Conservation (phyloP, 225 moss, liverwort and hornwort species). For the Thuidium tamariscinum region DNA sequence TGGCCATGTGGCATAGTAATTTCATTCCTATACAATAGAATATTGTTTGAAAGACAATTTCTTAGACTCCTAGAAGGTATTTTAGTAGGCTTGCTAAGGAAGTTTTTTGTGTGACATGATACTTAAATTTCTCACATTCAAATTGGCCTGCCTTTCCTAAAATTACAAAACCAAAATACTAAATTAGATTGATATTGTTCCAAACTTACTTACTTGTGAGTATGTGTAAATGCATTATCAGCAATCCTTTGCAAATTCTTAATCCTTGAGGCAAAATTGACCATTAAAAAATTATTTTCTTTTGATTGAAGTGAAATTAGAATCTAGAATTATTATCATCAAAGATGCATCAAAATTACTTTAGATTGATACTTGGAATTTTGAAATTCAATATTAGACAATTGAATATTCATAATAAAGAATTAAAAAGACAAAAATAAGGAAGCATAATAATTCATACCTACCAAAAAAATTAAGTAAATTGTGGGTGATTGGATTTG, state of each 20-base stretch:
- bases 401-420: accelerated
- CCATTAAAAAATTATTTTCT: background rate
- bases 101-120: background rate
- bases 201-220: accelerated
- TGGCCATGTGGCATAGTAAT: background rate
- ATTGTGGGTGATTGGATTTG: no score
- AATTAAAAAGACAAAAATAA: no score
- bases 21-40: background rate
- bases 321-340: background rate
- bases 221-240: background rate
- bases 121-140: background rate
- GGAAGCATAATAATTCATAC: no score
- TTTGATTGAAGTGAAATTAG: background rate
- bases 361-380: background rate
- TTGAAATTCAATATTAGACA: background rate
- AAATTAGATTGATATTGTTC: background rate
- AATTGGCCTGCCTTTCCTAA: accelerated
- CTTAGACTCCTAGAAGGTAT: background rate
- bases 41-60: background rate
- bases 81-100: background rate
- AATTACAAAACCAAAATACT: accelerated
- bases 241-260: accelerated
- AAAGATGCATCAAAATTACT: background rate
- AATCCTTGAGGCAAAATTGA: background rate
- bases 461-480: no score